Conservation (phyloP, 192 early-diverging fungal species). For the Mortierella antarctica region DNA sequence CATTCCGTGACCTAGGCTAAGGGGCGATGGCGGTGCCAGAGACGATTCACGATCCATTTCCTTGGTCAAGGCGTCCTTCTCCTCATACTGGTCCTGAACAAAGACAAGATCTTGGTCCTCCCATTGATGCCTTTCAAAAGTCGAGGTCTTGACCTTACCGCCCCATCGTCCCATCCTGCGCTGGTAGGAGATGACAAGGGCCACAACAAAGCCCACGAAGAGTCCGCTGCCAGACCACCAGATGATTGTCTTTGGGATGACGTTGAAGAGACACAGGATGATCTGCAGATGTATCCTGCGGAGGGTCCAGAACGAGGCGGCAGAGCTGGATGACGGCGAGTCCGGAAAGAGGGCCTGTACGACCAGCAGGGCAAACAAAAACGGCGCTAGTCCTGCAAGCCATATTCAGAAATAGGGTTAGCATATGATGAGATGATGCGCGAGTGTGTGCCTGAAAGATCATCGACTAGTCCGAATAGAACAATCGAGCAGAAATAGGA, state of each 20-base stretch:
- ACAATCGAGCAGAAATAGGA: too few relatives aligned
- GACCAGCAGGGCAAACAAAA: slow-evolving; percentile 59
- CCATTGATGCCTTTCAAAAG: slow-evolving; percentile 22
- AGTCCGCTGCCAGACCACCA: slow-evolving; percentile 64
- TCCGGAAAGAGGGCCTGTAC: slow-evolving; percentile 54
- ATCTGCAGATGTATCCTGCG: slow-evolving; percentile 57
- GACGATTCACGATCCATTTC: slow-evolving; percentile 1
- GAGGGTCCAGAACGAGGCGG: slow-evolving; percentile 33
- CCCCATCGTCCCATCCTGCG: slow-evolving; percentile 46
- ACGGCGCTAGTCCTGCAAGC: slow-evolving; percentile 58
- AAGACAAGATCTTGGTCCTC: not conserved
- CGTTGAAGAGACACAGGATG: slow-evolving; percentile 61
- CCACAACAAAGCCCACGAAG: slow-evolving; percentile 52
- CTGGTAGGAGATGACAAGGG: slow-evolving; percentile 49
- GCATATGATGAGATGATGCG: not conserved
- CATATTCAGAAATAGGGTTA: not conserved
- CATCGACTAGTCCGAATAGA: too few relatives aligned
- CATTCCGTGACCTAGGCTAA: not conserved
- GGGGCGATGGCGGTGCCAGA: not conserved
- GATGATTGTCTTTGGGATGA: slow-evolving; percentile 57
- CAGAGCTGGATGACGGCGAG: not conserved
- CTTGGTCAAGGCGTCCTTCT: slow-evolving; percentile 6
- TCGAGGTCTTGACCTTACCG: slow-evolving; percentile 30
- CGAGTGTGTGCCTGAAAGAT: not conserved
- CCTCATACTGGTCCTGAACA: not conserved